Evolutionary conservation across 345 rosid genomes (phyloP).

Genomic region (Geranium rotundifolium): DNA sequence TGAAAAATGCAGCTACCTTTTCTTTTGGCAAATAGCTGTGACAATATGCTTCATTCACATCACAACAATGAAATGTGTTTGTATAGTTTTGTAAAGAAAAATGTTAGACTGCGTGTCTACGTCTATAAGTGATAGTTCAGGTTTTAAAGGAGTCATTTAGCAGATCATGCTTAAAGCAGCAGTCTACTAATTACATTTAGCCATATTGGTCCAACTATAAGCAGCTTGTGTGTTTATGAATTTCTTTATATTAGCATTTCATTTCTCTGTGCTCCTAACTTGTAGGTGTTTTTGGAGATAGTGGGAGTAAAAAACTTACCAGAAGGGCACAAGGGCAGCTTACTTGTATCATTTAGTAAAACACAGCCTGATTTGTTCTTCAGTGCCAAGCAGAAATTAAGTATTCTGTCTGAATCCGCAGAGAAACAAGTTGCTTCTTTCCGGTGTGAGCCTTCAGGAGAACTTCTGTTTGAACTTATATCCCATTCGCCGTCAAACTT

Average conservation of each 20-base stretch:
- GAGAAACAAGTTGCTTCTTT: slow-evolving; percentile 62
- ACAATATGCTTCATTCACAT: no score
- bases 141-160: no score
- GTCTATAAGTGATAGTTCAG: no score
- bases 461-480: slow-evolving; percentile 61
- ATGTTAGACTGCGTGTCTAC: no score
- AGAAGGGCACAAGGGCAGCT: slow-evolving; percentile 45
- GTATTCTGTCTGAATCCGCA: slow-evolving; percentile 44
- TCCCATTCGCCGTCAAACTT: slow-evolving; percentile 42
- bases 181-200: no score
- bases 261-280: slow-evolving; percentile 8
- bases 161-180: no score
- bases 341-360: slow-evolving; percentile 53
- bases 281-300: slow-evolving; percentile 58
- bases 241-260: slow-evolving; percentile 3
- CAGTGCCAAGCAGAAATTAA: slow-evolving; percentile 44
- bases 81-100: no score
- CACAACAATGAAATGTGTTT: no score
- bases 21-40: no score
- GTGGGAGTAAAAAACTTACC: slow-evolving; percentile 64
- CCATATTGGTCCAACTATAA: neutral
- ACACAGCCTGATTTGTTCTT: slow-evolving; percentile 56
- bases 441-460: slow-evolving; percentile 71
- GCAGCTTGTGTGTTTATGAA: neutral
- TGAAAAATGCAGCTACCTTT: no score